Evolutionary conservation across 2,329 filamentous ascomycete species (phyloP).

Genomic region (Thermothelomyces thermophilus): DNA sequence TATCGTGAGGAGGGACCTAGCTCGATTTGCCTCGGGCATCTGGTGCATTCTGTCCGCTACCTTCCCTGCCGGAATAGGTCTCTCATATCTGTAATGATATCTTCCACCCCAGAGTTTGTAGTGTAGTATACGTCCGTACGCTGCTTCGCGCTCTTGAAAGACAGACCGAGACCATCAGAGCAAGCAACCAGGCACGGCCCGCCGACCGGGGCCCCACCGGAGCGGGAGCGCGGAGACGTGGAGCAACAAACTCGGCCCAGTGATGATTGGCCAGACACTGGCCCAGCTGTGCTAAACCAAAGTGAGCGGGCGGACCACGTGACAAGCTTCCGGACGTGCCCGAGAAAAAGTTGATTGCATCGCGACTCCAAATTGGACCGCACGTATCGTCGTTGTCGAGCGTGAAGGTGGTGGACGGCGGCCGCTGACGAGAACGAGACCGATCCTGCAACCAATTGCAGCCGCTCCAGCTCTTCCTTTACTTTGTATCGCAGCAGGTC

Average conservation of each 20-base stretch:
- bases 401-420: slow-evolving; percentile 17
- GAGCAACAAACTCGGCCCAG: background rate
- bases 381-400: no score
- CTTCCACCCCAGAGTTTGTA: no score
- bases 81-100: no score
- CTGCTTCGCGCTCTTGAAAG: no score
- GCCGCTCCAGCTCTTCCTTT: background rate
- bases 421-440: background rate
- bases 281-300: background rate
- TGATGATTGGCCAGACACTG: background rate
- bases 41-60: no score
- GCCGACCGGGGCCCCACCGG: no score
- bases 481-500: background rate
- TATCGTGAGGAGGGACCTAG: no score
- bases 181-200: background rate
- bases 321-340: slow-evolving; percentile 1
- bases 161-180: background rate
- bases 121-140: no score
- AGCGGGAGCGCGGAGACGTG: slow-evolving; percentile 5
- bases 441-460: slow-evolving; percentile 10
- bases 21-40: no score
- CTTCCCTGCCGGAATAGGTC: no score
- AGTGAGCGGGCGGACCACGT: slow-evolving; percentile 14
- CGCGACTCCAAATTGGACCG: slow-evolving; percentile 6
- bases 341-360: slow-evolving; percentile 19